Base-by-base conservation (phyloP, 2,329 filamentous ascomycete species). In the Xylariaceae sp. region DNA sequence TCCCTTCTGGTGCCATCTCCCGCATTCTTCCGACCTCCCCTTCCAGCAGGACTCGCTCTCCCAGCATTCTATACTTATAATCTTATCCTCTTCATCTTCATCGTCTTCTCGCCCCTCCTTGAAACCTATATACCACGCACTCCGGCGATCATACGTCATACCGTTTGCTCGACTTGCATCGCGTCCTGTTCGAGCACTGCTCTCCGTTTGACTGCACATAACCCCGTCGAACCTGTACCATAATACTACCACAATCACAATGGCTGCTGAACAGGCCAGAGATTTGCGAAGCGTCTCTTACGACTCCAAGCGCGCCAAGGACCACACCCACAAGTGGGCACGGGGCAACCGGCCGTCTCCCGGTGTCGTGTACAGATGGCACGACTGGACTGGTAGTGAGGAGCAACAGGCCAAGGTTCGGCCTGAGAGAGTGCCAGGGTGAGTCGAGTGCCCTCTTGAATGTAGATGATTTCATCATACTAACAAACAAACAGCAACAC, bases 291-390 rank as follows among this genome's bases (percentile, higher is more conserved):
- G 76, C 68, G 72, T 70, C 55, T 69, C 73, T 61, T 74, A 74
- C 60, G 76, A 77, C 67, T 73, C 70, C 64, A 79, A 79, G 71
- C 75, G 77, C 57, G 65, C 63, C 68, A 79, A 78, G 70, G 75
- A 79, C 65, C 72, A 72, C 3, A 65, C 62, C 17, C 64, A 68
- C 58, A 79, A 80, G 67, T 80, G 78, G 78, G 69, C 73, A 7
- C 68, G 72, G 11, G 77, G 77, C 57, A 59, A 62, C 23, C 73
- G 74, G 3, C 66, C 70, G 2, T 66, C 68, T 37, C 34, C 68
- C 23, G 75, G 74, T 15, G 64, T 68, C 53, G 60, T 51, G 4
- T 30, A 59, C 35, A 56, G 66, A 54, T 49, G 35, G 18, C 47
- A 17, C 2, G 64, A 63, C 4, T 18, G 63, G 17, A 66, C 62